Percentiles rank a stretch among this genome's conserved stretches.
These are phyloP conservation scores for Westerdykella ornata DNA, from an alignment of 2,329 filamentous ascomycete species.

Conservation along the genomic window DNA sequence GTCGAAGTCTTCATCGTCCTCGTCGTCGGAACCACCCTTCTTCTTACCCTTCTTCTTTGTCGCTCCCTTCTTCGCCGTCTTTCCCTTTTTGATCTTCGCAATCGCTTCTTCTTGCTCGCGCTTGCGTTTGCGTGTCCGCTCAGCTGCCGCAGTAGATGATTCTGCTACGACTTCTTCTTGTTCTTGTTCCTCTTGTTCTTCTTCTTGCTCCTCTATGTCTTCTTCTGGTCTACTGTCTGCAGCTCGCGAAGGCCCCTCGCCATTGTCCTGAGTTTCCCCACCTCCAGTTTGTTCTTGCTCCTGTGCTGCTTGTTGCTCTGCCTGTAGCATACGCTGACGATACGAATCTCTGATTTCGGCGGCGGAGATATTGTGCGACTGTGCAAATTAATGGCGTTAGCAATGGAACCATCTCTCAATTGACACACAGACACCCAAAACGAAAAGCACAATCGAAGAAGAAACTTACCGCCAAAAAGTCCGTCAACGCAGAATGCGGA, in stretches of 20 bases:
- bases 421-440: not conserved
- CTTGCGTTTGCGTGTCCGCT: conserved; percentile 50
- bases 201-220: conserved; percentile 32
- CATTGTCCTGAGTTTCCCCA: conserved; percentile 28
- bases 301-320: conserved; percentile 36
- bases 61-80: conserved; percentile 46
- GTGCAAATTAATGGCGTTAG: conserved; percentile 1
- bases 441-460: not conserved
- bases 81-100: conserved; percentile 42
- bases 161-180: conserved; percentile 25
- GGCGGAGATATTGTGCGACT: conserved; percentile 68
- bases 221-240: conserved; percentile 33
- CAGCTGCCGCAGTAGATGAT: conserved; percentile 39
- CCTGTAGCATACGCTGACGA: conserved; percentile 47
- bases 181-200: conserved; percentile 26
- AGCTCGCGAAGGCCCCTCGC: conserved; percentile 24
- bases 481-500: conserved; percentile 61
- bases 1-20: conserved; percentile 44
- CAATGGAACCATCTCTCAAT: not conserved
- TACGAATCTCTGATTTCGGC: conserved; percentile 56
- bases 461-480: conserved; percentile 56
- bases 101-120: conserved; percentile 48
- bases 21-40: conserved; percentile 36
- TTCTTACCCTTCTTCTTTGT: conserved; percentile 38
- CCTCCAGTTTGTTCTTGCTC: conserved; percentile 24